A percentile compares a stretch with the other conserved stretches of the same genome.
Conservation (phyloP, 192 early-diverging fungal species). For the Gryganskiella cystojenkinii region DNA sequence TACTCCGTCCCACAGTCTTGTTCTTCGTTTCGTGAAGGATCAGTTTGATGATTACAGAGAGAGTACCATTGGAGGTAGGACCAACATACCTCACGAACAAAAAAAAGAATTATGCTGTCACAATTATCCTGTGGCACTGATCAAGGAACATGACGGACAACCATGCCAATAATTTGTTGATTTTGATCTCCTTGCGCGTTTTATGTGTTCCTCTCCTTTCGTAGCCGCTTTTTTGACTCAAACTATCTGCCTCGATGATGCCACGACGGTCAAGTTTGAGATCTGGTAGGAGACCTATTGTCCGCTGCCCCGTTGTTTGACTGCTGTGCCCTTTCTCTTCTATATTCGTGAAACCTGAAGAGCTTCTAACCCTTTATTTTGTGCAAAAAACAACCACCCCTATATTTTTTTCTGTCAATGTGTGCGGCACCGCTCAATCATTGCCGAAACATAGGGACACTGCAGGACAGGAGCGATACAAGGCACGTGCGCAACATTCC, state of each 20-base stretch:
- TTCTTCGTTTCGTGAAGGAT: slow-evolving; percentile 91
- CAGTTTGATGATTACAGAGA: slow-evolving; percentile 95
- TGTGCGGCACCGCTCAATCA: not conserved
- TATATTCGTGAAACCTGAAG: not conserved
- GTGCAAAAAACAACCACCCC: not conserved
- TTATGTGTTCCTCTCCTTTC: not conserved
- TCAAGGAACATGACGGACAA: too few species aligned
- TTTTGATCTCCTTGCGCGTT: not conserved
- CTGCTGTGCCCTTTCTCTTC: not conserved
- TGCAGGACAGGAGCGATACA: slow-evolving; percentile 78
- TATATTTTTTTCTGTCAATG: not conserved
- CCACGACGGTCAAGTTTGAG: slow-evolving; percentile 92
- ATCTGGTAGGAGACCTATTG: slow-evolving; percentile 71
- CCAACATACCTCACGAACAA: too few species aligned
- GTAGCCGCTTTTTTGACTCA: slow-evolving; percentile 81
- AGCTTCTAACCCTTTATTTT: not conserved
- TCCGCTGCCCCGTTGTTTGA: not conserved
- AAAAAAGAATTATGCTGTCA: slow-evolving; percentile 21
- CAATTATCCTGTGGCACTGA: not conserved
- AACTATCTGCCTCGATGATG: slow-evolving; percentile 86
- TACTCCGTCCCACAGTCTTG: slow-evolving; percentile 58
- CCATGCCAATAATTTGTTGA: not conserved
- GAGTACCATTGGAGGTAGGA: slow-evolving; percentile 86
- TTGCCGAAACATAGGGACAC: slow-evolving; percentile 66
- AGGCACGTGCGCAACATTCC: slow-evolving; percentile 52